phyloP scores from a whole-genome alignment of 2,329 filamentous ascomycete species.

The Exophiala sp. region DNA sequence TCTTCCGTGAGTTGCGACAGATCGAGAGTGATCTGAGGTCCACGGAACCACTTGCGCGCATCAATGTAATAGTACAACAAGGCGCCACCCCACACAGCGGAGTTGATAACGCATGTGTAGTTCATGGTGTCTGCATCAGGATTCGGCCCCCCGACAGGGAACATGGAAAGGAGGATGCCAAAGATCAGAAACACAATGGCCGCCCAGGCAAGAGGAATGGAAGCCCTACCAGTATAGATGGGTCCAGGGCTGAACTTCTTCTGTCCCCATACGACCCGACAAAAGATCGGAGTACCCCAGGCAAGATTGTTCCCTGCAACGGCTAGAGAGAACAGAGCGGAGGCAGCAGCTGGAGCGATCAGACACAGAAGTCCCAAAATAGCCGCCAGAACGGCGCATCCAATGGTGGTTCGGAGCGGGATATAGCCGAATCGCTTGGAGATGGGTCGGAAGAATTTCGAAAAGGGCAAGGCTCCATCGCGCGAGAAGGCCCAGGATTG shows the following conservation, averaged over 20 bases:
- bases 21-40: slow-evolving; percentile 53
- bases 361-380: slow-evolving; percentile 54
- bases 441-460: slow-evolving; percentile 52
- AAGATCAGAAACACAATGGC: slow-evolving; percentile 52
- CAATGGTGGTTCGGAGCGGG: slow-evolving; percentile 53
- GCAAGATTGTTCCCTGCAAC: slow-evolving; percentile 58
- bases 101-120: slow-evolving; percentile 58
- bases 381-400: slow-evolving; percentile 46
- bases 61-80: slow-evolving; percentile 52
- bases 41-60: slow-evolving; percentile 56
- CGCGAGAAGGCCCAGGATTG: slow-evolving; percentile 60
- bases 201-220: slow-evolving; percentile 48
- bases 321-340: slow-evolving; percentile 54
- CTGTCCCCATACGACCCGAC: slow-evolving; percentile 53
- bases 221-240: slow-evolving; percentile 54
- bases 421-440: slow-evolving; percentile 52
- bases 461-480: slow-evolving; percentile 58
- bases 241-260: slow-evolving; percentile 53
- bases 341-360: slow-evolving; percentile 53
- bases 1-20: slow-evolving; percentile 31
- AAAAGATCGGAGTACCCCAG: slow-evolving; percentile 55
- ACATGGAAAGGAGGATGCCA: slow-evolving; percentile 54
- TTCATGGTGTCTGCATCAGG: slow-evolving; percentile 53
- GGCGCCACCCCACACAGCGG: slow-evolving; percentile 53
- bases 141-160: slow-evolving; percentile 51